Evolutionary conservation across 139 green algal genomes (phyloP).

Genomic region (Klebsormidium nitens): DNA sequence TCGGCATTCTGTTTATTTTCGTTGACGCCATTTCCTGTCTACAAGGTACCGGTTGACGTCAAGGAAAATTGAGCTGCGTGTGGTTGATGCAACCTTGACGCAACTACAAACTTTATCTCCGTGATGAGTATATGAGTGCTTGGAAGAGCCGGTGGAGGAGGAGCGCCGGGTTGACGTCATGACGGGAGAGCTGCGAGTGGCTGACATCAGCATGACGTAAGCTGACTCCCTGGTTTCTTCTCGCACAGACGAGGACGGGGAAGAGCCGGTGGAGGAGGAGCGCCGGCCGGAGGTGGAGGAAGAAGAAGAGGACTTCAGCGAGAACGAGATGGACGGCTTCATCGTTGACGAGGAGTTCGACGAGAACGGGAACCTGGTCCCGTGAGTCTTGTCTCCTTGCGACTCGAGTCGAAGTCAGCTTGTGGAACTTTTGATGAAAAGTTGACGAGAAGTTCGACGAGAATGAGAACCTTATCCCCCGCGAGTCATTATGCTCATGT

Average conservation of each 20-base stretch:
- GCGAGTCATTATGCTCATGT: not conserved
- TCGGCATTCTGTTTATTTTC: too few species aligned
- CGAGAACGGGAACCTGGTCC: conserved; percentile 21
- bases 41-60: too few species aligned
- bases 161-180: not conserved
- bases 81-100: not conserved
- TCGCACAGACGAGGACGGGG: conserved; percentile 51
- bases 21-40: too few species aligned
- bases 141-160: not conserved
- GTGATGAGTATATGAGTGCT: not conserved
- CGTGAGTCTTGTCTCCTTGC: not conserved
- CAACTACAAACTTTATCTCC: not conserved
- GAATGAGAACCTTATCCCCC: not conserved
- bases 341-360: conserved; percentile 75
- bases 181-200: not conserved
- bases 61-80: too few species aligned
- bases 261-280: conserved; percentile 37
- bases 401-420: not conserved
- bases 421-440: not conserved
- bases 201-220: conserved; percentile 18
- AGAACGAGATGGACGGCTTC: conserved; percentile 75
- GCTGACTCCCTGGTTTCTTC: not conserved
- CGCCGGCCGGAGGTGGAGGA: too few species aligned
- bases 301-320: conserved; percentile 22
- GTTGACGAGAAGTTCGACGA: not conserved